These are phyloP conservation scores for Naganishia cerealis DNA, from an alignment of 1,284 basidiomycete species.

Conservation along the genomic window DNA sequence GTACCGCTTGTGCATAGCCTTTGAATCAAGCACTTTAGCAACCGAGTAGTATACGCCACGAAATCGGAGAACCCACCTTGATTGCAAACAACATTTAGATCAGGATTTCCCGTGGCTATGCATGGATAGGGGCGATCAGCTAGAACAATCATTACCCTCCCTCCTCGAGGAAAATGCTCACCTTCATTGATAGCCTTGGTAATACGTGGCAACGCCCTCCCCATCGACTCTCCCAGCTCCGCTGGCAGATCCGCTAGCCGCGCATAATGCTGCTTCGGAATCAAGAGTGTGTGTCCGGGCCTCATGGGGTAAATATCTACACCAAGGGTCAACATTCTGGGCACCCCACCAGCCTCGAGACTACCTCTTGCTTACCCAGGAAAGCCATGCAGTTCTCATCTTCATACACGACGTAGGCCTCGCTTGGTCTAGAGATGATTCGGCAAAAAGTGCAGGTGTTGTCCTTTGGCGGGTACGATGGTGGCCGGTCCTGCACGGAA, in stretches of 20 bases:
- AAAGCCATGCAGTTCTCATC: conserved; percentile 33
- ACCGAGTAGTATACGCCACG: not conserved
- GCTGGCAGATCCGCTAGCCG: conserved; percentile 32
- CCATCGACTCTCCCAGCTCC: conserved; percentile 30
- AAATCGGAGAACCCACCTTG: conserved; percentile 22
- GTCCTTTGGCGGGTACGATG: conserved; percentile 28
- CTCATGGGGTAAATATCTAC: conserved; percentile 35
- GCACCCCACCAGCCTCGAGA: not conserved
- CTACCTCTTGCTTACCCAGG: conserved; percentile 24
- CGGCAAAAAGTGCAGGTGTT: conserved; percentile 34
- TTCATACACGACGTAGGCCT: conserved; percentile 33
- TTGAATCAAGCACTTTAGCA: not conserved
- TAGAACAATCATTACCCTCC: not conserved
- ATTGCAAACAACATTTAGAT: conserved; percentile 35
- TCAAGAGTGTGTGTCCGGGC: conserved; percentile 33
- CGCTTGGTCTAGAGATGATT: conserved; percentile 32
- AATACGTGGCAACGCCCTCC: conserved; percentile 32
- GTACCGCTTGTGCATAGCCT: conserved; percentile 35
- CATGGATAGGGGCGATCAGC: conserved; percentile 1
- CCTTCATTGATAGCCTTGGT: conserved; percentile 34
- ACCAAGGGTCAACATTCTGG: not conserved
- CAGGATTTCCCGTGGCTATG: conserved; percentile 31
- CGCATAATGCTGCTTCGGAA: conserved; percentile 34
- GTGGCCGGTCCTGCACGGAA: conserved; percentile 34
- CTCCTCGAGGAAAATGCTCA: conserved; percentile 13